These are phyloP conservation scores for Fraxinus albicans DNA, from an alignment of 305 asterid species.

Conservation along the genomic window DNA sequence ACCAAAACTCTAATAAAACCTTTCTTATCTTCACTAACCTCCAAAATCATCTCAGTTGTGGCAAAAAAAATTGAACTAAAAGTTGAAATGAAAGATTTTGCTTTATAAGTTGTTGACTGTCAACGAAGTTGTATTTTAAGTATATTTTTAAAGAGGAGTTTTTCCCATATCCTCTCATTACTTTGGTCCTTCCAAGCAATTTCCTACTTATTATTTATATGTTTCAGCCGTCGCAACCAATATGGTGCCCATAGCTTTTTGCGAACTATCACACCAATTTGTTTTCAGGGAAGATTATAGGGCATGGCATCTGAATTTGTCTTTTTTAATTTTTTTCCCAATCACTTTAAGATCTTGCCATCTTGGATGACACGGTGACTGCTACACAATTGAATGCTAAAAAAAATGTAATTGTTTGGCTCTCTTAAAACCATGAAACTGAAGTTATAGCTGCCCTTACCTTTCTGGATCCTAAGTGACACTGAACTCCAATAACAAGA, in stretches of 20 bases:
- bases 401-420: neutral
- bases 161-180: neutral
- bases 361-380: neutral
- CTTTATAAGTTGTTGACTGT: neutral
- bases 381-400: neutral
- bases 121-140: neutral
- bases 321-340: neutral
- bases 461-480: neutral
- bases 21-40: neutral
- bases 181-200: neutral
- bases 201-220: neutral
- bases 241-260: neutral
- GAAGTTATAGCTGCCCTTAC: neutral
- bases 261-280: neutral
- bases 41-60: neutral
- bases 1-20: neutral
- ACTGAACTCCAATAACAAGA: constrained; percentile 35
- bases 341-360: neutral
- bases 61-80: neutral
- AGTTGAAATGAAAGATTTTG: neutral
- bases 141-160: neutral
- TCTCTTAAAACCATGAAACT: neutral
- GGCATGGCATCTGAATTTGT: neutral
- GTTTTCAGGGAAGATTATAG: neutral
- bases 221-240: neutral